Base-by-base conservation (phyloP, 73 alveolate genomes). In the Stentor roeselii region DNA sequence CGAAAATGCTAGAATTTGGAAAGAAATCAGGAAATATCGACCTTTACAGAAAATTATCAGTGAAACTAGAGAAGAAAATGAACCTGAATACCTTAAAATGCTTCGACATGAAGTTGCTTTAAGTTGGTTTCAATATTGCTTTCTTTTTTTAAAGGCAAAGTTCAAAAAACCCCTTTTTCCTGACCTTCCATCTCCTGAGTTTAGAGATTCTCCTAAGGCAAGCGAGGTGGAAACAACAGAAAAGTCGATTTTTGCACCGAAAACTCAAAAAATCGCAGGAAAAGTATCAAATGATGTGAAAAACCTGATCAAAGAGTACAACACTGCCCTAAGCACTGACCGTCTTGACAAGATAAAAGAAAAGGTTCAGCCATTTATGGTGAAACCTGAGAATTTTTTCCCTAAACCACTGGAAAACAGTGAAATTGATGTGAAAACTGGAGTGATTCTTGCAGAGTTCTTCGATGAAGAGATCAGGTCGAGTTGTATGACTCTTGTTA, bases 101-200 rank as follows among this genome's bases (percentile, higher is more conserved):
- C 11, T 27, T 21, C 80, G 80, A 34, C 21, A 32, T 1, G 34
- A 21, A 21, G 34, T 67, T 30, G 34, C 37, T 32, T 27, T 14
- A 67, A 67, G 34, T 11, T 67, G 80, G 80, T 67, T 67, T 32
- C 41, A 67, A 30, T 67, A 67, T 2, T 36, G 42, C 11, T 67
- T 30, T 2, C 21, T 21, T 21, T 67, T 67, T 67, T 21, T 58
- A n/a, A 58, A 31, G 27, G 80, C 80, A 0, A 67, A 34, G 37
- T 21, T 21, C 11, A 67, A 67, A 67, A 11, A 27, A 34, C 21
- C 30, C 30, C 6, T 6, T 50, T 11, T 11, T 50, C 67, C 6
- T 50, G 67, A 50, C 21, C 30, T 11, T 11, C 67, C 21, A 6
- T 21, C 21, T 50, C 30, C 67, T 50, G 67, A 50, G 67, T 11